phyloP scores from a whole-genome alignment of 1,284 basidiomycete species.

The Peniophora sp. region DNA sequence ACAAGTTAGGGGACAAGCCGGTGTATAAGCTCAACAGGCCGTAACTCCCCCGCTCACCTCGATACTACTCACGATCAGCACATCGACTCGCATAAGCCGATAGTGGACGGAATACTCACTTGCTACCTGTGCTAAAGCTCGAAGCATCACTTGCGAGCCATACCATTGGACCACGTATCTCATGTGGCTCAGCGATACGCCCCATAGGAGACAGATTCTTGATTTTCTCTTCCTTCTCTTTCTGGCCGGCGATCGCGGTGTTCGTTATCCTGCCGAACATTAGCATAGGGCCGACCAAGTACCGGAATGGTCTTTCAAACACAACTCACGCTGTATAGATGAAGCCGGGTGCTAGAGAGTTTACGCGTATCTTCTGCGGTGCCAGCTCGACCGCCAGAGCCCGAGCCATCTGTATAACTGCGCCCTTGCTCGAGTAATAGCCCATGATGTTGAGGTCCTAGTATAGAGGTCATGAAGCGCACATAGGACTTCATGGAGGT shows the following conservation, averaged over 20 bases:
- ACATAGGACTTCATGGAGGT: neutral
- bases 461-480: neutral
- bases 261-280: conserved; percentile 58
- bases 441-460: conserved; percentile 65
- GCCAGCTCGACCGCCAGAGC: conserved; percentile 81
- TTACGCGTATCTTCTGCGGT: conserved; percentile 59
- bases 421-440: conserved; percentile 76
- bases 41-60: neutral
- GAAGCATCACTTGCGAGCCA: conserved; percentile 75
- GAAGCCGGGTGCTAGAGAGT: conserved; percentile 66
- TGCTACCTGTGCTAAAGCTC: conserved; percentile 64
- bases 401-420: conserved; percentile 71
- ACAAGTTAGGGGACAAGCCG: too few relatives aligned
- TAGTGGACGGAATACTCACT: conserved; percentile 50
- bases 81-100: neutral
- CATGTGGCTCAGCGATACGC: conserved; percentile 67
- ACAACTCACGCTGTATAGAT: conserved; percentile 57
- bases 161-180: conserved; percentile 62
- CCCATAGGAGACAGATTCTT: conserved; percentile 65
- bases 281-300: neutral
- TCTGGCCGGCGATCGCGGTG: conserved; percentile 60
- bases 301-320: too few relatives aligned
- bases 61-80: neutral
- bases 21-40: neutral
- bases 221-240: conserved; percentile 64